These are phyloP conservation scores for Fusarium secorum DNA, from an alignment of 2,329 filamentous ascomycete genomes.

Conservation along the genomic window DNA sequence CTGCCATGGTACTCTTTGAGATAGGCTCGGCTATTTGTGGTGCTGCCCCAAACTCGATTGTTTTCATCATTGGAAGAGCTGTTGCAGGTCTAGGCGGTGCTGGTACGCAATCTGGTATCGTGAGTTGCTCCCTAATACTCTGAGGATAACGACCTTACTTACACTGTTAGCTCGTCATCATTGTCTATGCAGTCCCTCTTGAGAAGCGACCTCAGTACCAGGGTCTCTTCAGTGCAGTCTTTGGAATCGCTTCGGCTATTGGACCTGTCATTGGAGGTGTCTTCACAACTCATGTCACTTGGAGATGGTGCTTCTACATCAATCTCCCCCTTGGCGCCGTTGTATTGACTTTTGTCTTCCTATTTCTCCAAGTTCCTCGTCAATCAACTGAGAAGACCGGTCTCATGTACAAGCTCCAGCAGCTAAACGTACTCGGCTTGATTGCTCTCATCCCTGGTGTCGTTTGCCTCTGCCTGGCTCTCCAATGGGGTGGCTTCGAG, in stretches of 20 bases:
- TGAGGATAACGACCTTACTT: not conserved
- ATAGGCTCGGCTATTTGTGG: constrained; percentile 46
- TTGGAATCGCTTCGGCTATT: constrained; percentile 48
- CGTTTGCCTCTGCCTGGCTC: constrained; percentile 55
- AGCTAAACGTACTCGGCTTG: constrained; percentile 54
- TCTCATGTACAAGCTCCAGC: not conserved
- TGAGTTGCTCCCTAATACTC: constrained; percentile 12
- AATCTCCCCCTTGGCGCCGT: constrained; percentile 48
- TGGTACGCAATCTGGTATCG: constrained; percentile 60
- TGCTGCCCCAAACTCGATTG: constrained; percentile 48
- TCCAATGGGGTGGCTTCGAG: constrained; percentile 53
- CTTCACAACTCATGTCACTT: constrained; percentile 42
- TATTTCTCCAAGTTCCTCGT: constrained; percentile 31
- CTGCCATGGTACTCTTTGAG: constrained; percentile 40
- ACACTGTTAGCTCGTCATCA: constrained; percentile 19
- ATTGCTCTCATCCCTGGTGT: constrained; percentile 59
- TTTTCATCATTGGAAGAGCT: constrained; percentile 60
- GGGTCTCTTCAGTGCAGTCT: constrained; percentile 50
- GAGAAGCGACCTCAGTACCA: constrained; percentile 46
- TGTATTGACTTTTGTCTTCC: constrained; percentile 37
- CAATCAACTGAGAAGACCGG: constrained; percentile 25
- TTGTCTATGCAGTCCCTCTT: constrained; percentile 46
- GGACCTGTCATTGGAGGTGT: constrained; percentile 43
- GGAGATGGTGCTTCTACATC: constrained; percentile 51
- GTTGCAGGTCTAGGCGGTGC: constrained; percentile 59